Evolutionary conservation across 495 filamentous ascomycete genomes (phyloP).

Genomic region (Hyaloscypha finlandica): DNA sequence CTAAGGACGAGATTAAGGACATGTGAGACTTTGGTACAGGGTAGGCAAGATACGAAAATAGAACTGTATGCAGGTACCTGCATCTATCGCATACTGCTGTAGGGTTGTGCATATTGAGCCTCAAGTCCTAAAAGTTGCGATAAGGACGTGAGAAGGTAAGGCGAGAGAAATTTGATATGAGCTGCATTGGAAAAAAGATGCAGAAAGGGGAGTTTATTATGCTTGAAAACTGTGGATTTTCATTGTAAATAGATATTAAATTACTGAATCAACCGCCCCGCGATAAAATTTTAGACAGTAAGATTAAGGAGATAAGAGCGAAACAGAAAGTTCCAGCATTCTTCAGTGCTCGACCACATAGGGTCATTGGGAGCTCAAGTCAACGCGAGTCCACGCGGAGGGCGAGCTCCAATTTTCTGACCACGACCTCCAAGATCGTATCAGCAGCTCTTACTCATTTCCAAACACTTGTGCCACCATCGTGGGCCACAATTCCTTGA

Average conservation of each 20-base stretch:
- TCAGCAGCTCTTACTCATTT: background rate
- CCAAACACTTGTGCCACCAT: background rate
- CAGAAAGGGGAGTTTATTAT: background rate
- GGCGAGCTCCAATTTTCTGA: conserved; percentile 5
- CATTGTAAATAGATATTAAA: background rate
- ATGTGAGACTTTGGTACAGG: background rate
- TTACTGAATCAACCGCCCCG: background rate
- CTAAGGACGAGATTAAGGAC: background rate
- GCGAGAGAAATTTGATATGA: background rate
- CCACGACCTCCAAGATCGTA: background rate
- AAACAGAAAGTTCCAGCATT: conserved; percentile 17
- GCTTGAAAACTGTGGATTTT: background rate
- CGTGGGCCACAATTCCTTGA: background rate
- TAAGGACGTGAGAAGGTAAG: background rate
- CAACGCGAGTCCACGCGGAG: conserved; percentile 6
- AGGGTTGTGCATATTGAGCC: background rate
- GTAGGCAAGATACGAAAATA: background rate
- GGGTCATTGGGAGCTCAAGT: conserved; percentile 8
- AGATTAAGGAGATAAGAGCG: conserved; percentile 10
- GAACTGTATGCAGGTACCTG: background rate
- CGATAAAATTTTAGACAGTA: background rate
- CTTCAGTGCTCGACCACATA: conserved; percentile 7
- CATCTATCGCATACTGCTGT: background rate
- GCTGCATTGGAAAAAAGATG: too few relatives aligned
- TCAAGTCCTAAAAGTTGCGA: background rate